Conservation (phyloP, 2,329 filamentous ascomycete genomes). For the Aspergillus floridensis region DNA sequence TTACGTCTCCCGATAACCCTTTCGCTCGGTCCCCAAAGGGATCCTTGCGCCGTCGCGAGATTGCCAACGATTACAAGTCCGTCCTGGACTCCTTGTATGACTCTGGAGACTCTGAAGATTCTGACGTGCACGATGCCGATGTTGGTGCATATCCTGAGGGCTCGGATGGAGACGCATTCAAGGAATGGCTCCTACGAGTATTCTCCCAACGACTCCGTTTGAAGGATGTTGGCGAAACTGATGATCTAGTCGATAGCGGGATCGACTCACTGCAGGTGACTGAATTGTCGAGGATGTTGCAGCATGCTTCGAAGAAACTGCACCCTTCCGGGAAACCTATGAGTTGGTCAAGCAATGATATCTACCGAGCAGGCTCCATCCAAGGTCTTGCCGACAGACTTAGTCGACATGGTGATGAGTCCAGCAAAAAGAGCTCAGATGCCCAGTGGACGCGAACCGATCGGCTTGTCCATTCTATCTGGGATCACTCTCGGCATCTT, state of each 20-base stretch:
- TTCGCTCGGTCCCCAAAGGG: constrained; percentile 48
- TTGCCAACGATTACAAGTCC: constrained; percentile 10
- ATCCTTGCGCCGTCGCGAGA: constrained; percentile 4
- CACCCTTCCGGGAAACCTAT: neutral
- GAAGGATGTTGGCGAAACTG: neutral
- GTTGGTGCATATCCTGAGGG: neutral
- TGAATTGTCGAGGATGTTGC: constrained; percentile 1
- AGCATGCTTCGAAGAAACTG: neutral
- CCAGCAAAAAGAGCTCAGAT: neutral
- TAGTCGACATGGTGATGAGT: neutral
- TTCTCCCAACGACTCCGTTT: neutral
- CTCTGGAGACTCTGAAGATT: neutral
- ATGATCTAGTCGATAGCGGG: constrained; percentile 11
- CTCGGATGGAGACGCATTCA: neutral
- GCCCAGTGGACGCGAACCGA: neutral
- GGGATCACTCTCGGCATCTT: neutral
- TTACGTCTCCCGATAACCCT: constrained; percentile 42
- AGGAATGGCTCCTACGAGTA: neutral
- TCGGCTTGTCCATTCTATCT: neutral
- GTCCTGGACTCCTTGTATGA: constrained; percentile 13
- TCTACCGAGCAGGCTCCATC: neutral
- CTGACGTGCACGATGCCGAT: too few relatives aligned
- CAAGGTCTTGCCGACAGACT: neutral
- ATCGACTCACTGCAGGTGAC: constrained; percentile 15
- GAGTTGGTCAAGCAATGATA: neutral